phyloP scores from a whole-genome alignment of 2,329 filamentous ascomycete species.

The Scedosporium apiospermum region DNA sequence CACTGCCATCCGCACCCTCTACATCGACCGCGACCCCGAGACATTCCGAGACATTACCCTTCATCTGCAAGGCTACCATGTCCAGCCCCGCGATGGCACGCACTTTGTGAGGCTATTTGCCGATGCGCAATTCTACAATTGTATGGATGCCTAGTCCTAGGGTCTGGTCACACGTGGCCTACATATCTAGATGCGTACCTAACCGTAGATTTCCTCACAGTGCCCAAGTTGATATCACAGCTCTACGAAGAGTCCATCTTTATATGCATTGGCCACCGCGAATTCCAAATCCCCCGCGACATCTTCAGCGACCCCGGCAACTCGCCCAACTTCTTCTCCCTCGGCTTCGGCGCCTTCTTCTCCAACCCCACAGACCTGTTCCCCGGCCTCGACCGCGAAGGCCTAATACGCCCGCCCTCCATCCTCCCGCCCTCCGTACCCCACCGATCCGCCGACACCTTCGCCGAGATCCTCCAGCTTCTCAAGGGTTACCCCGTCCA shows the following conservation, averaged over 20 bases:
- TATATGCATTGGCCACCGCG: slow-evolving; percentile 75
- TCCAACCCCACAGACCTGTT: slow-evolving; percentile 71
- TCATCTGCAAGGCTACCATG: slow-evolving; percentile 87
- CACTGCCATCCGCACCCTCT: slow-evolving; percentile 63
- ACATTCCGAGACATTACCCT: slow-evolving; percentile 86
- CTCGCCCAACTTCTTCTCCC: slow-evolving; percentile 89
- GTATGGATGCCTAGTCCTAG: slow-evolving; percentile 34
- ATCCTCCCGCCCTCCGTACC: slow-evolving; percentile 77
- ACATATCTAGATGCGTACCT: neutral
- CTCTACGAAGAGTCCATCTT: slow-evolving; percentile 88
- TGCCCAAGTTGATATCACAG: slow-evolving; percentile 82
- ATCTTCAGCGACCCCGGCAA: slow-evolving; percentile 80
- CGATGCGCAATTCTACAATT: slow-evolving; percentile 88
- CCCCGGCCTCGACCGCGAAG: slow-evolving; percentile 70
- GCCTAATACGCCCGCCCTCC: slow-evolving; percentile 75
- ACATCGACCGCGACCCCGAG: slow-evolving; percentile 85
- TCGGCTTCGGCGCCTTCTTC: slow-evolving; percentile 86
- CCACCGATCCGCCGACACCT: slow-evolving; percentile 72
- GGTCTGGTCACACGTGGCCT: too few relatives aligned
- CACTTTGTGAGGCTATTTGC: slow-evolving; percentile 91
- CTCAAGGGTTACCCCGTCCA: slow-evolving; percentile 75
- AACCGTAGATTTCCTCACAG: slow-evolving; percentile 29
- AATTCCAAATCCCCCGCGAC: slow-evolving; percentile 86
- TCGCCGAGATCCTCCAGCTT: slow-evolving; percentile 71
- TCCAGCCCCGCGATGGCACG: slow-evolving; percentile 68